These are phyloP conservation scores for Collybia mongolica DNA, from an alignment of 768 basidiomycete genomes.

Conservation along the genomic window DNA sequence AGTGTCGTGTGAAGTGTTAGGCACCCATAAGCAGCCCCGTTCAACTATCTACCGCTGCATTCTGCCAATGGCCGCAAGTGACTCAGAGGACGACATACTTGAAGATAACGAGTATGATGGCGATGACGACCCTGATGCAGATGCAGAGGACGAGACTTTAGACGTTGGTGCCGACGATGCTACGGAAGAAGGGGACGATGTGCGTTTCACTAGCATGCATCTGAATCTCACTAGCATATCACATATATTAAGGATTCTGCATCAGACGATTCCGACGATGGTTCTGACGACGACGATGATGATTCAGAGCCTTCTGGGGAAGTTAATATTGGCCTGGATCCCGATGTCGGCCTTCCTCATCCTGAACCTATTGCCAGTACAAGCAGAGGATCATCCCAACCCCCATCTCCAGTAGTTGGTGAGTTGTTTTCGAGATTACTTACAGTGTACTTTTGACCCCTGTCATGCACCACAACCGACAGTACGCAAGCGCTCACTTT, in stretches of 20 bases:
- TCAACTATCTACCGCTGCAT: too few species aligned
- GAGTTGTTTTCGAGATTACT: not conserved
- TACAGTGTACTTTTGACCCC: not conserved
- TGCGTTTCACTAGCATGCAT: slow-evolving; percentile 32
- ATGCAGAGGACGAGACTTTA: slow-evolving; percentile 51
- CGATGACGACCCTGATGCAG: slow-evolving; percentile 43
- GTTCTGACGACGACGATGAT: slow-evolving; percentile 47
- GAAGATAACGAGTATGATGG: slow-evolving; percentile 62
- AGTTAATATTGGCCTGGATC: slow-evolving; percentile 24
- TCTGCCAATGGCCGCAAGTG: slow-evolving; percentile 46
- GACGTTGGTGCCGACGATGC: slow-evolving; percentile 52
- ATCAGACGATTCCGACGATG: slow-evolving; percentile 61
- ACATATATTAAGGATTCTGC: slow-evolving; percentile 45
- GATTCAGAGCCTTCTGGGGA: slow-evolving; percentile 35
- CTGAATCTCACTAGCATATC: slow-evolving; percentile 5
- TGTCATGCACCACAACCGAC: slow-evolving; percentile 13
- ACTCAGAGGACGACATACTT: slow-evolving; percentile 63
- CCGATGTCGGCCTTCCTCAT: slow-evolving; percentile 10
- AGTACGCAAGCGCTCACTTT: slow-evolving; percentile 37
- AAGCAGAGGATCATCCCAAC: slow-evolving; percentile 8
- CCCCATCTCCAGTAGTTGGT: slow-evolving; percentile 4
- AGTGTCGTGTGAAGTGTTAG: slow-evolving; percentile 17
- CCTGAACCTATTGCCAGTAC: slow-evolving; percentile 19
- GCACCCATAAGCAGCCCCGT: too few species aligned
- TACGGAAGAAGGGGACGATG: slow-evolving; percentile 69